Evolutionary conservation across 1,284 basidiomycete species (phyloP).

Genomic region (Marasmius sp.): DNA sequence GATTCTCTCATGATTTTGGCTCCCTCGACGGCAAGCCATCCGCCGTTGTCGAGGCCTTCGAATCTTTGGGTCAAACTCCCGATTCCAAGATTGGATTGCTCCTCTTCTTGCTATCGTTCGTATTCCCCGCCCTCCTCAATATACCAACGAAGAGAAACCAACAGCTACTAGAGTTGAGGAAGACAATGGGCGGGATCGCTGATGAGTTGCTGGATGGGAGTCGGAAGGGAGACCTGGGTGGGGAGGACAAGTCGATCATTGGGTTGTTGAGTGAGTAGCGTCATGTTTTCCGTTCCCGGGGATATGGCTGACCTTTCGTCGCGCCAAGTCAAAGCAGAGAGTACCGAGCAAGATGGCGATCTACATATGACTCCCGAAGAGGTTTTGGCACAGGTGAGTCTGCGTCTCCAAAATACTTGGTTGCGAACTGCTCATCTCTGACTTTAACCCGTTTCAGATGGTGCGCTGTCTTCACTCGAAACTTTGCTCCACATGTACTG

Average conservation of each 20-base stretch:
- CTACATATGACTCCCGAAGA: conserved; percentile 64
- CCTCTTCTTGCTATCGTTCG: conserved; percentile 39
- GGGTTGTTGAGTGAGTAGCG: conserved; percentile 46
- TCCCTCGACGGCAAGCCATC: conserved; percentile 48
- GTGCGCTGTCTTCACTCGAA: background rate
- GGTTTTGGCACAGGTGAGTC: conserved; percentile 52
- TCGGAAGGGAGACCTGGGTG: conserved; percentile 36
- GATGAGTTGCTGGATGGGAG: conserved; percentile 44
- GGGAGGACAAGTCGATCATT: conserved; percentile 52
- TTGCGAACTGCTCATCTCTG: background rate
- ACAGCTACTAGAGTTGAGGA: conserved; percentile 35
- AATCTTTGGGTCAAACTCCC: conserved; percentile 32
- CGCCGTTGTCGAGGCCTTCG: conserved; percentile 46
- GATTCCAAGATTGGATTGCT: conserved; percentile 25
- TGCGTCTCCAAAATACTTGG: too few species aligned
- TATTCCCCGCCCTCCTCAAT: conserved; percentile 42
- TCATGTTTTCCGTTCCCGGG: background rate
- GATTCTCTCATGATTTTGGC: conserved; percentile 57
- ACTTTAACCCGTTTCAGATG: background rate
- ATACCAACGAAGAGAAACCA: conserved; percentile 41
- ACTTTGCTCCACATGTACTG: background rate
- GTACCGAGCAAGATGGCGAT: conserved; percentile 26
- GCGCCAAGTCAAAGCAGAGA: conserved; percentile 51
- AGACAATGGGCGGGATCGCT: conserved; percentile 45
- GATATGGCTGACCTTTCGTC: background rate